These are phyloP conservation scores for Gaeumannomyces sp. DNA, from an alignment of 2,329 filamentous ascomycete species.

Conservation along the genomic window DNA sequence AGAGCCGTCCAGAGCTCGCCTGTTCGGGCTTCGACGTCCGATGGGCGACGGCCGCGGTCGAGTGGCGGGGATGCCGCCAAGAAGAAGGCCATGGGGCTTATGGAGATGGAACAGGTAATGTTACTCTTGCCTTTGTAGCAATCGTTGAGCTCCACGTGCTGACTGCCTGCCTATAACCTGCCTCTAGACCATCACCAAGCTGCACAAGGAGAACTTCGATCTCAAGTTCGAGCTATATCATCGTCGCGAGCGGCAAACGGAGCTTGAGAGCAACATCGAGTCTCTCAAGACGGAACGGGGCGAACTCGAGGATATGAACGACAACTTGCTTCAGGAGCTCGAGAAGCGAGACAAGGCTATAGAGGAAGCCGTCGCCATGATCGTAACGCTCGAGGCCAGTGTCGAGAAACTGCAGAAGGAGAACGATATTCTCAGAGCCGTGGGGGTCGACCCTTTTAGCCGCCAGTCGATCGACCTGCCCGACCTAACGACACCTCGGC, in stretches of 20 bases:
- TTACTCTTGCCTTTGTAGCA: conserved; percentile 5
- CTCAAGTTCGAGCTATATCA: conserved; percentile 69
- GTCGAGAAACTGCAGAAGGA: conserved; percentile 49
- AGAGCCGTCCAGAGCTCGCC: conserved; percentile 34
- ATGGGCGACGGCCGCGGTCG: conserved; percentile 36
- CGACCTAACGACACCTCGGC: not conserved
- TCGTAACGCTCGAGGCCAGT: conserved; percentile 57
- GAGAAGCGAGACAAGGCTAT: conserved; percentile 65
- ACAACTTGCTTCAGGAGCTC: conserved; percentile 51
- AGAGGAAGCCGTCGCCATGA: conserved; percentile 64
- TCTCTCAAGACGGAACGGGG: conserved; percentile 45
- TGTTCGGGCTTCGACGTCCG: conserved; percentile 25
- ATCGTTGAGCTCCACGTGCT: too few species aligned
- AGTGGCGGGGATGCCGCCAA: conserved; percentile 36
- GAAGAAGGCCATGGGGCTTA: conserved; percentile 53
- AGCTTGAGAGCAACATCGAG: conserved; percentile 46
- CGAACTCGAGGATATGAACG: conserved; percentile 50
- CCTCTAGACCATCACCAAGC: conserved; percentile 55
- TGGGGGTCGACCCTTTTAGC: conserved; percentile 34
- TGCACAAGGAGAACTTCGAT: conserved; percentile 73
- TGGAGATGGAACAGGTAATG: conserved; percentile 60
- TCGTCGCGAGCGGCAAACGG: conserved; percentile 56
- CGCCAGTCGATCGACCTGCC: not conserved
- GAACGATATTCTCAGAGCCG: conserved; percentile 44
- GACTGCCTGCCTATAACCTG: too few species aligned